Conservation (phyloP, 2,329 filamentous ascomycete genomes). For the Claviceps spartinae region DNA sequence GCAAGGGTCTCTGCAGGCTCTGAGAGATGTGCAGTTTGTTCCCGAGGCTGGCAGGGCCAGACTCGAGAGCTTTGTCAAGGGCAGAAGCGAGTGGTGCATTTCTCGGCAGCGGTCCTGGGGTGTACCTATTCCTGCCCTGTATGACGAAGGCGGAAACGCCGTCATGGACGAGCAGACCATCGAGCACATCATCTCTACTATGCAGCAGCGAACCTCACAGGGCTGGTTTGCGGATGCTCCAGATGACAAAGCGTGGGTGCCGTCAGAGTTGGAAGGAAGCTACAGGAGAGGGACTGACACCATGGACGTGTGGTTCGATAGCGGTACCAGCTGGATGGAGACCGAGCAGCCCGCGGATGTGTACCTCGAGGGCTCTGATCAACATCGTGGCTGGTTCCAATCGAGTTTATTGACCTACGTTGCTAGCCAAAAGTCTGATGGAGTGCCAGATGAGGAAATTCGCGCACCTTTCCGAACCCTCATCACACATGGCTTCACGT, state of each 20-base stretch:
- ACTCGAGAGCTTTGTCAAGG: constrained; percentile 73
- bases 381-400: constrained; percentile 97
- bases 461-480: constrained; percentile 67
- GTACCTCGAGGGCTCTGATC: constrained; percentile 88
- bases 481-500: constrained; percentile 91
- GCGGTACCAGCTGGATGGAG: constrained; percentile 80
- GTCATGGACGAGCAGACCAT: constrained; percentile 70
- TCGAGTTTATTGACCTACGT: constrained; percentile 83
- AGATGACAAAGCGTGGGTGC: constrained; percentile 68
- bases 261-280: constrained; percentile 42
- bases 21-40: constrained; percentile 64
- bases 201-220: constrained; percentile 68
- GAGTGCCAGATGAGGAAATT: constrained; percentile 13
- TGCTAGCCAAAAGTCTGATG: constrained; percentile 39
- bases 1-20: constrained; percentile 51
- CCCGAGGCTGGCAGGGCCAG: constrained; percentile 61
- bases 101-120: constrained; percentile 94
- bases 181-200: constrained; percentile 68
- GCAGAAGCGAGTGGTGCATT: constrained; percentile 93
- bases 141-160: constrained; percentile 57
- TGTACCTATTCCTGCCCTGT: constrained; percentile 86
- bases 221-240: constrained; percentile 83
- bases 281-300: constrained; percentile 78
- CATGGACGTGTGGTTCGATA: constrained; percentile 99
- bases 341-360: constrained; percentile 54